Evolutionary conservation across 345 rosid species (phyloP), one percentile per base, ranked within the genome.

Genomic region (Eucalyptus pauciflora): DNA sequence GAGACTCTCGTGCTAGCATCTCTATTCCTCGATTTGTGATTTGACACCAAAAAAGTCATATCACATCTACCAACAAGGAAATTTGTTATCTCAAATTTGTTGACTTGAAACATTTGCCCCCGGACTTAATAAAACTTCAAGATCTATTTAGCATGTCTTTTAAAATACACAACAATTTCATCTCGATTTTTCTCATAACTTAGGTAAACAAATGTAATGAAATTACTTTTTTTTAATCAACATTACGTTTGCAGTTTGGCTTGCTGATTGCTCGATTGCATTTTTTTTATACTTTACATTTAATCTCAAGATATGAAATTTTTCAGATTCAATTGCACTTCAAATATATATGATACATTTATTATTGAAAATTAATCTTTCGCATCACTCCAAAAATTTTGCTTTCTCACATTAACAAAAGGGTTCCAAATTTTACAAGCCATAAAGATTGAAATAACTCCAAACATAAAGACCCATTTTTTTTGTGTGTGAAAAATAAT

Each of bases 101-200:
- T 62, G 20, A 0, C 76, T n/a, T 0, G 6, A n/a, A 15, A 15
- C 6, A n/a, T 15, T n/a, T 0, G 33, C 8, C 10, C 41, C 76
- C 20, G n/a, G n/a, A 7, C 5, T 14, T 3, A 64, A n/a, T 29
- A n/a, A n/a, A n/a, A n/a, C 41, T 15, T 64, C 20, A 15, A 64
- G 20, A n/a, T 10, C 76, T 64, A n/a, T 64, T 7, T 15, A n/a
- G 41, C 41, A 1, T 7, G 6, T 64, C 37, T 64, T n/a, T n/a
- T 7, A 14, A 64, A n/a, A n/a, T n/a, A n/a, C 76, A n/a, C 76
- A n/a, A 64, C 3, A 64, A n/a, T 64, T n/a, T 31, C 2, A 64
- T 64, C 41, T 64, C 5, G 2, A n/a, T n/a, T 64, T 64, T 15
- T 64, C 1, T 31, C 37, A 7, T 64, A 64, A 64, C 11, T 2